Percentiles rank a stretch among this genome's conserved stretches.
phyloP scores from a whole-genome alignment of 257 asterid genomes.

The Jacaranda copaia region DNA sequence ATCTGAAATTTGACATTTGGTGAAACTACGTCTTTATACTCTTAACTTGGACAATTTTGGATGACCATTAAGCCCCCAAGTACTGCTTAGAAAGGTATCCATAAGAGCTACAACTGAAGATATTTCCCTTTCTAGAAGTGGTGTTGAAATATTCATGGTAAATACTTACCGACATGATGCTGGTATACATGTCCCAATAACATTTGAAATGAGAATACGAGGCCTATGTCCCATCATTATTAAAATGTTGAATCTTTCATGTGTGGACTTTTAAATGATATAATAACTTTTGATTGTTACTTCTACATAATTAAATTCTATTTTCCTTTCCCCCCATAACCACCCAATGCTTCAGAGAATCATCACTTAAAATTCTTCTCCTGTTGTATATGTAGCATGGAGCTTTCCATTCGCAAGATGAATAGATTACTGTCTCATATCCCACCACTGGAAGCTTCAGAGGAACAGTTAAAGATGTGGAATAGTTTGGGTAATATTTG shows the following conservation, averaged over 20 bases:
- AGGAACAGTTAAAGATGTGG: constrained; percentile 71
- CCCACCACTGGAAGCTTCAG: constrained; percentile 58
- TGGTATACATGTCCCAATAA: constrained; percentile 10
- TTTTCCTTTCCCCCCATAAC: neutral
- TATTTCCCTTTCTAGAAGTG: neutral
- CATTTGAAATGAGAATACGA: constrained; percentile 17
- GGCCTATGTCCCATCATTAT: neutral
- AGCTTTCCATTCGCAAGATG: constrained; percentile 70
- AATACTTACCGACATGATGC: neutral
- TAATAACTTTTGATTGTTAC: neutral
- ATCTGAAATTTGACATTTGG: constrained; percentile 28
- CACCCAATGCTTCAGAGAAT: neutral
- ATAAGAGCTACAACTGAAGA: constrained; percentile 4
- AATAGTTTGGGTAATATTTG: constrained; percentile 61
- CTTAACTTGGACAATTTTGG: neutral
- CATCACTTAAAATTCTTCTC: constrained; percentile 21
- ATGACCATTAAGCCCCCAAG: neutral
- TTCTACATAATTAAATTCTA: neutral
- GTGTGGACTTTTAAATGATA: constrained; percentile 4
- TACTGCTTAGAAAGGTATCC: neutral
- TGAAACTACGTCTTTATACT: neutral
- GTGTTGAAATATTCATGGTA: constrained; percentile 7
- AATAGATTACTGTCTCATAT: constrained; percentile 62
- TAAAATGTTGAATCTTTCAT: neutral
- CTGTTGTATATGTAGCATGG: constrained; percentile 59